phyloP scores from a whole-genome alignment of 75 land plant species.

The Adiantum capillusveneris region DNA sequence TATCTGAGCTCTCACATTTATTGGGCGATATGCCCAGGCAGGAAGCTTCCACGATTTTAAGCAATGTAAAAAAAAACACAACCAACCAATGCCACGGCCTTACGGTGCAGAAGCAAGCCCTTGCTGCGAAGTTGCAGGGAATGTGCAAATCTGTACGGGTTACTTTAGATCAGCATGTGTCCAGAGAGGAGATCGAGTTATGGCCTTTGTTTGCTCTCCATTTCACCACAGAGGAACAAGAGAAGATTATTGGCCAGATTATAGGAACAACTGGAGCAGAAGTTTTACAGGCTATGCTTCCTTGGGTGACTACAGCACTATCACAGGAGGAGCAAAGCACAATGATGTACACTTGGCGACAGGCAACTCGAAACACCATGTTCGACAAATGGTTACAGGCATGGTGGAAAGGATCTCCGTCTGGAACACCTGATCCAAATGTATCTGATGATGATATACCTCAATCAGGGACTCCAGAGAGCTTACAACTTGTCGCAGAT shows the following conservation, averaged over 20 bases:
- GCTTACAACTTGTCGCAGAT: conserved; percentile 46
- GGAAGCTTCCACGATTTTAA: background rate
- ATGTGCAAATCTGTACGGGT: conserved; percentile 51
- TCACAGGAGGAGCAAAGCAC: conserved; percentile 49
- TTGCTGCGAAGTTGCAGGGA: conserved; percentile 51
- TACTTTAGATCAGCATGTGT: conserved; percentile 47
- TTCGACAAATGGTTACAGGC: conserved; percentile 67
- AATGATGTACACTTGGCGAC: conserved; percentile 49
- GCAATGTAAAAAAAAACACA: background rate
- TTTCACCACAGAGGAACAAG: conserved; percentile 64
- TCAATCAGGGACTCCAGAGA: conserved; percentile 35
- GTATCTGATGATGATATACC: conserved; percentile 21
- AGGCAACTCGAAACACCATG: conserved; percentile 63
- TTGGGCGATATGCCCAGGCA: conserved; percentile 3
- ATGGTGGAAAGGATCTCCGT: conserved; percentile 62
- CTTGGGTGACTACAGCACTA: conserved; percentile 69
- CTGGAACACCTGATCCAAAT: conserved; percentile 6
- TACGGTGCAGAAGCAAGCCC: conserved; percentile 10
- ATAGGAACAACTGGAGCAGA: conserved; percentile 73
- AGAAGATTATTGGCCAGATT: conserved; percentile 52
- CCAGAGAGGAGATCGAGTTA: conserved; percentile 63
- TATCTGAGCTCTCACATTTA: conserved; percentile 23
- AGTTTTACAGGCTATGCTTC: conserved; percentile 66
- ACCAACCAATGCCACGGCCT: background rate
- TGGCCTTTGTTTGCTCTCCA: conserved; percentile 55